phyloP scores from a whole-genome alignment of 2,329 filamentous ascomycete genomes.

The Fusarium virguliforme region DNA sequence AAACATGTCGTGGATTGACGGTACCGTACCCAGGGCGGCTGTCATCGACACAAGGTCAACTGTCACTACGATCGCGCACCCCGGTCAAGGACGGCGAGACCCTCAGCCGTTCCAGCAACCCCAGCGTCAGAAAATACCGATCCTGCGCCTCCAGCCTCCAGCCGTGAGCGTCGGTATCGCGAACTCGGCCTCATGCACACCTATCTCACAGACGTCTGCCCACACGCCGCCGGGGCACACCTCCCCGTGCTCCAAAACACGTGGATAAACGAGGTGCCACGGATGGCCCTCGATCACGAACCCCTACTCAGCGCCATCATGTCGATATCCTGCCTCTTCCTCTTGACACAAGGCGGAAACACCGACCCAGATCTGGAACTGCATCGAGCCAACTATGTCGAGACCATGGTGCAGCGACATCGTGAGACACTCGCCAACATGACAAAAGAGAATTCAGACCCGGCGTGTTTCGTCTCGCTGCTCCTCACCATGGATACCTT shows the following conservation, averaged over 20 bases:
- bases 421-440: conserved; percentile 32
- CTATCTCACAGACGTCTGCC: conserved; percentile 39
- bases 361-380: conserved; percentile 21
- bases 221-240: conserved; percentile 42
- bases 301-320: conserved; percentile 47
- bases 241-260: conserved; percentile 28
- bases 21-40: conserved; percentile 35
- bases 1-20: background rate
- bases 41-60: conserved; percentile 40
- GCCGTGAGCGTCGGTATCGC: conserved; percentile 37
- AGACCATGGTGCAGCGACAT: conserved; percentile 42
- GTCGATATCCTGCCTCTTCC: conserved; percentile 41
- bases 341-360: conserved; percentile 22
- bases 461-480: conserved; percentile 45
- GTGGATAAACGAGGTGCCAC: conserved; percentile 44
- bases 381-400: conserved; percentile 42
- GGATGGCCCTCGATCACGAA: conserved; percentile 43
- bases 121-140: background rate
- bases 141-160: conserved; percentile 19
- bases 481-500: conserved; percentile 46
- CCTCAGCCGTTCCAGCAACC: background rate
- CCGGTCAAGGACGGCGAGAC: background rate
- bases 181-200: conserved; percentile 48
- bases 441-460: conserved; percentile 39
- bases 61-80: conserved; percentile 43